Base-by-base conservation (phyloP, 1,139 yeast species). In the Hansenula sp. region DNA sequence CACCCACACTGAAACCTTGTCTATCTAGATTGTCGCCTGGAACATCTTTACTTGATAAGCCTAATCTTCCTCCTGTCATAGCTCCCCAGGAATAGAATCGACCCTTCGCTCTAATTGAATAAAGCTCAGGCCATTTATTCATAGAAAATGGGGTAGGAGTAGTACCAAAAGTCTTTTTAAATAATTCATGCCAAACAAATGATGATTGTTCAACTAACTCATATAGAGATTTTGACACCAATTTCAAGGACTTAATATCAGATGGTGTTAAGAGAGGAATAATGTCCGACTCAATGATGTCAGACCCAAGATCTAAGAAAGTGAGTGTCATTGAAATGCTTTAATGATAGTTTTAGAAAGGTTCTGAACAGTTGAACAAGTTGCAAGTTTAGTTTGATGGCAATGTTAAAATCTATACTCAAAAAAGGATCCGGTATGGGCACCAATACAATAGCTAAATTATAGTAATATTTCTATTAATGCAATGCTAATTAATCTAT, bases 21-120 rank as follows among this genome's bases (percentile, higher is more conserved):
- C 59, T 52, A 5, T 61, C 46, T 13, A 65, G 49, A 47, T 67
- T 58, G n/a, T 57, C 59, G 11, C 43, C 45, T 5, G 69, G 64
- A 8, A 66, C 50, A 17, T 58, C 59, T 20, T 56, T 48, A 10
- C 57, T 51, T 2, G 58, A 52, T 0, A 65, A 74, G 0, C 92
- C 94, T 37, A 84, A 62, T 33, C 92, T 59, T 2, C 82, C 82
- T 37, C 68, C 65, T 25, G 61, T 61, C 7, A 72, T 55, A 14
- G 73, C 61, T 1, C 89, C 87, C 94, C 94, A 82, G 0, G 87
- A 77, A 48, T 66, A 75, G 4, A 84, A 51, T 34, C 65, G 57
- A 5, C 77, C 75, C 2, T 53, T 52, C 2, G 69, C 55, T 34
- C 87, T 61, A 35, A 68, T 46, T 14, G 66, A 53, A 55, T 73